Conservation (phyloP, 495 filamentous ascomycete species). For the Xylaria palmicola region DNA sequence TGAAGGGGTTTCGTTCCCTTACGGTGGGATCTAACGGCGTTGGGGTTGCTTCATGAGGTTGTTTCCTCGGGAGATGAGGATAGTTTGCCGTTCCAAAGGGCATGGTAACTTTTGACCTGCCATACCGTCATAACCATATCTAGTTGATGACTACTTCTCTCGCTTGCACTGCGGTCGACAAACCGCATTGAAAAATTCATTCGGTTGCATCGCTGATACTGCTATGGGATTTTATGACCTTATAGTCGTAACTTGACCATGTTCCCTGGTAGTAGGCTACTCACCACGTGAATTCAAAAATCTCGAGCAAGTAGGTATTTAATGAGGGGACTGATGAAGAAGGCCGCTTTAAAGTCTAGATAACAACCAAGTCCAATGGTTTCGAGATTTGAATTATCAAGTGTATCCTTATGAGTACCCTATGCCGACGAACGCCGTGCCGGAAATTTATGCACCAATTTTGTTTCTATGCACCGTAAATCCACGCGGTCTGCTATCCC, state of each 20-base stretch:
- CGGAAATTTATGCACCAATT: background rate
- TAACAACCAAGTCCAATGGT: background rate
- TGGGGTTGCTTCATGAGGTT: conserved; percentile 3
- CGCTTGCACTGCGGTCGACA: background rate
- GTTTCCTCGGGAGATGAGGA: background rate
- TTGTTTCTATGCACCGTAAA: background rate
- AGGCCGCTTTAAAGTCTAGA: background rate
- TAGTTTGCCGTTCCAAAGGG: background rate
- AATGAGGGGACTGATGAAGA: background rate
- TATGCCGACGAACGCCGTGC: background rate
- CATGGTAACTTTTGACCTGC: background rate
- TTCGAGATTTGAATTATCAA: background rate
- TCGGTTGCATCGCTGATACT: background rate
- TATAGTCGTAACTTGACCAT: too few species aligned
- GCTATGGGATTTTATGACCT: background rate
- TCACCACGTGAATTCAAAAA: too few species aligned
- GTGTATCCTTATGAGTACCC: background rate
- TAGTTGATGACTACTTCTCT: conserved; percentile 2
- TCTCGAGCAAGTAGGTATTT: too few species aligned
- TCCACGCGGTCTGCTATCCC: background rate
- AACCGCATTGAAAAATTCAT: background rate
- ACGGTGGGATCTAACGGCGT: conserved; percentile 8
- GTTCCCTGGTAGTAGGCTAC: too few species aligned
- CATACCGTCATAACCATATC: background rate
- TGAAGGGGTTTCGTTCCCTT: background rate